Evolutionary conservation across 2,329 filamentous ascomycete species (phyloP), one percentile per base, ranked within the genome.

Genomic region (Ophiocordyceps australis): DNA sequence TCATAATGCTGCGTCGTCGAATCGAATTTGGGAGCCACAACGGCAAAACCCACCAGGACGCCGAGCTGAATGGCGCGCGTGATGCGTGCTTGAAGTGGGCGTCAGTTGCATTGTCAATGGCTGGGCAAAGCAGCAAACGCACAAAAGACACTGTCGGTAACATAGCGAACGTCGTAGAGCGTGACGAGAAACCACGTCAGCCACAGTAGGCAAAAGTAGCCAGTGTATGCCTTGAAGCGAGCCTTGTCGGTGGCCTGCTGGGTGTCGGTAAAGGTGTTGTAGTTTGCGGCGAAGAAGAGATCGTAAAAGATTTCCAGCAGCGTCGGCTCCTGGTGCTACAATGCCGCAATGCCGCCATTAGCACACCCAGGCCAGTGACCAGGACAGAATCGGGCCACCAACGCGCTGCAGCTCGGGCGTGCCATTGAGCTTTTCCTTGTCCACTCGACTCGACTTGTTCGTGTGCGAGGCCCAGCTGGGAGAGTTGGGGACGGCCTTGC

Each of bases 241-340:
- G 32, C 26, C 6, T 34, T 34, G 12, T 38, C 46, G 31, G 44
- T 52, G 20, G 51, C 42, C 17, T 41, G 25, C 23, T 45, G 41
- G 5, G 29, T 45, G 22, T 43, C 35, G 9, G 41, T 39, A 36
- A 76, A 76, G 9, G 71, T 69, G 5, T 65, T 67, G 28, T 76
- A 52, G 36, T 75, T 76, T 29, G 68, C 71, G 6, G 74, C 49
- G 18, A 53, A 52, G 37, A 52, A 51, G 1, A 53, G 39, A 28
- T 53, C 49, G 25, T 43, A 52, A 33, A 53, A 52, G 7, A 52
- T 40, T 27, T 53, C 49, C 1, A 53, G 39, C 4, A 47, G 32
- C 18, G 42, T 50, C 1, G 48, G 45, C 29, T 53, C 49, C 25
- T 45, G 42, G 19, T 50, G 39, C 45, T 49, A 27, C 7, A 12